Conservation (phyloP, 2,329 filamentous ascomycete species). For the Botrytis medusae region DNA sequence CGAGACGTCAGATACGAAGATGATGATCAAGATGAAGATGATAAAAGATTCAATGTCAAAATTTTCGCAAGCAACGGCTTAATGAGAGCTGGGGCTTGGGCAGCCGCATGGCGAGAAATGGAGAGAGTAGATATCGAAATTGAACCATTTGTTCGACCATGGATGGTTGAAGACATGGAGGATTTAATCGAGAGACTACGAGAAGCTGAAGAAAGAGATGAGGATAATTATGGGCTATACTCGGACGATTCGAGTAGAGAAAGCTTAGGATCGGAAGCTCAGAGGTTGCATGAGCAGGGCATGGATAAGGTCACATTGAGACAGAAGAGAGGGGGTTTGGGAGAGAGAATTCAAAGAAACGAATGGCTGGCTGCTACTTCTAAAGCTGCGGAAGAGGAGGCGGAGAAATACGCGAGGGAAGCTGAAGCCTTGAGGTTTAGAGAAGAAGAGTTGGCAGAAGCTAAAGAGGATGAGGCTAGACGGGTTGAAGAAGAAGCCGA, state of each 20-base stretch:
- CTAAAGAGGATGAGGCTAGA: neutral
- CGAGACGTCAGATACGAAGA: slow-evolving; percentile 38
- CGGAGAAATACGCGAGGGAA: neutral
- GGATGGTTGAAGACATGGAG: slow-evolving; percentile 60
- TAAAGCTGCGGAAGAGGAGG: slow-evolving; percentile 6
- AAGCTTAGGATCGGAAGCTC: slow-evolving; percentile 21
- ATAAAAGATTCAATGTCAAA: slow-evolving; percentile 70
- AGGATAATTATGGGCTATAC: slow-evolving; percentile 34
- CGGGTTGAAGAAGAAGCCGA: slow-evolving; percentile 1
- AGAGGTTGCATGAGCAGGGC: slow-evolving; percentile 26
- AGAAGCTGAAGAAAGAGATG: slow-evolving; percentile 21
- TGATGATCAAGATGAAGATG: slow-evolving; percentile 26
- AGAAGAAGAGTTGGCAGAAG: neutral
- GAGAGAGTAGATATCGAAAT: slow-evolving; percentile 96
- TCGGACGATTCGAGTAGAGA: slow-evolving; percentile 23
- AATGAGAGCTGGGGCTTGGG: slow-evolving; percentile 90
- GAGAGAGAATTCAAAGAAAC: neutral
- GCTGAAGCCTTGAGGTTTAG: neutral
- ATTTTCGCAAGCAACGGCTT: slow-evolving; percentile 94
- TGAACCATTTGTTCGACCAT: slow-evolving; percentile 65
- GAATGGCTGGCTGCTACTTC: neutral
- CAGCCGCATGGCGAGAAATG: slow-evolving; percentile 95
- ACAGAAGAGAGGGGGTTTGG: neutral
- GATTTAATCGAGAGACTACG: slow-evolving; percentile 44
- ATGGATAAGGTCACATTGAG: slow-evolving; percentile 16